phyloP scores from a whole-genome alignment of 768 basidiomycete species.

The Holtermannia corniformis region DNA sequence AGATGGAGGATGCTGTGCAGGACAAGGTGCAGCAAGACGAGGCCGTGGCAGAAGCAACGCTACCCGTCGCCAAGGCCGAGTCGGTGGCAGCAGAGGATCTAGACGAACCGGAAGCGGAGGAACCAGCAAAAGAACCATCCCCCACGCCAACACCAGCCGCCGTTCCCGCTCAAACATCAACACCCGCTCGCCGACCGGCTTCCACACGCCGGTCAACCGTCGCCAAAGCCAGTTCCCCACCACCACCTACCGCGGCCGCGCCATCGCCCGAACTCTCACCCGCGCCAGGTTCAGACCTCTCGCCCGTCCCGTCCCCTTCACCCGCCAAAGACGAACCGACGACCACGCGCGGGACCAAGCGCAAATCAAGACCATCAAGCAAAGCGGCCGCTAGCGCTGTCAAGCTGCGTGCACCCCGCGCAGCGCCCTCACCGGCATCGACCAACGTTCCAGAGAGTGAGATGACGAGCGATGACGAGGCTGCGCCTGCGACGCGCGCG shows the following conservation, averaged over 20 bases:
- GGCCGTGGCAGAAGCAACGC: conserved; percentile 1
- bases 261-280: conserved; percentile 10
- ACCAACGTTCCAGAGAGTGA: not conserved
- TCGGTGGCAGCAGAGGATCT: not conserved
- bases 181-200: no score
- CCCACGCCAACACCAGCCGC: no score
- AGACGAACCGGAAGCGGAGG: not conserved
- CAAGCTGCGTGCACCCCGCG: not conserved
- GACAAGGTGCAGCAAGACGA: conserved; percentile 3
- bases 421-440: not conserved
- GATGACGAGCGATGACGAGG: conserved; percentile 1
- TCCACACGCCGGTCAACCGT: no score
- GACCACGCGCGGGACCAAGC: conserved; percentile 12
- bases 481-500: not conserved
- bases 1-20: no score
- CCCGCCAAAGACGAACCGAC: not conserved
- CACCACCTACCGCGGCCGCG: not conserved
- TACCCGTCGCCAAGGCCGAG: not conserved
- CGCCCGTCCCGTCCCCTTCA: conserved; percentile 5
- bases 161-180: no score
- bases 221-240: not conserved
- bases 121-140: not conserved
- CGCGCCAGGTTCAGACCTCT: conserved; percentile 14
- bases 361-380: conserved; percentile 11
- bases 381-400: not conserved